Evolutionary conservation across 257 asterid species (phyloP), one percentile per base, ranked within the genome.

Genomic region (Plantago elongata): DNA sequence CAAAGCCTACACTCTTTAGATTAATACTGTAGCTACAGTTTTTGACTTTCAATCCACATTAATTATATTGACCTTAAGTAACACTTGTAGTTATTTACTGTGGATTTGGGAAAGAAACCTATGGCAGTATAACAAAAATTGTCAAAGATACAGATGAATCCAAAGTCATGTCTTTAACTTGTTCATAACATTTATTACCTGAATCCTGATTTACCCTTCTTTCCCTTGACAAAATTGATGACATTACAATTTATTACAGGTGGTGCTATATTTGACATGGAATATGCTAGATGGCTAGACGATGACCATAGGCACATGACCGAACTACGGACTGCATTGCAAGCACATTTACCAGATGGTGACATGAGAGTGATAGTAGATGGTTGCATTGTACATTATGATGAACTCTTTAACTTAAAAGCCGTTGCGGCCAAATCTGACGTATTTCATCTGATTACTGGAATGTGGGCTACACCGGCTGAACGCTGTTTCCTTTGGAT

Each of bases 401-500:
- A 92, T 16, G 94, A 89, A 55, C 66, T 89, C 2, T 86, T 92
- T 49, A 77, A 74, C 63, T 83, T 92, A 3, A 92, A 85, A 75
- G 94, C 90, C 10, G 73, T 70, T 27, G 97, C 94, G 4, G 97
- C 87, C n/a, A 83, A 83, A 66, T 79, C 96, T 2, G 99, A 92
- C 44, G 87, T 92, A 30, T 87, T 92, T 72, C 96, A 92, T 75
- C 79, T 89, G 57, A 79, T 87, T 42, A 81, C 85, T 11, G 99
- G 99, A 58, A 86, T 85, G 89, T 92, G 99, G 99, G 68, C 86
- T 10, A 81, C 95, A 0, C 89, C 95, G 0, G 88, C 88, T 1
- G 99, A 92, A 57, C 88, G 97, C 1, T 89, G 99, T 62, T 92
- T 92, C 49, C 90, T 92, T 9, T 89, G 99, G 99, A 83, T 92